Evolutionary conservation across 2,329 filamentous ascomycete species (phyloP).

Genomic region (Lachnellula hyalina): DNA sequence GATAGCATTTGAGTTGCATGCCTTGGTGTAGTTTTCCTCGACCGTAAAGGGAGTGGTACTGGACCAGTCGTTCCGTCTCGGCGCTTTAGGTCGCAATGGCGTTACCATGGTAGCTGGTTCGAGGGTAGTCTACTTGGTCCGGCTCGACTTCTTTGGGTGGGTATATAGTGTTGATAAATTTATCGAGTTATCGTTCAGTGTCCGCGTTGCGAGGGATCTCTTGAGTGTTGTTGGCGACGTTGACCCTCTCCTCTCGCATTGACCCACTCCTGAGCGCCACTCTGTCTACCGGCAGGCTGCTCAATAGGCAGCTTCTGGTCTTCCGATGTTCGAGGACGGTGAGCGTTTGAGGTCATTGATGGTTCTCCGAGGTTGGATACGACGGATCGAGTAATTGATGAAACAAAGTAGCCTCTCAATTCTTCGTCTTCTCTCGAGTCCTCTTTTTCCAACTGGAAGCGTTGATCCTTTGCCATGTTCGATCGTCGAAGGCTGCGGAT

Average conservation of each 20-base stretch:
- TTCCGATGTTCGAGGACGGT: conserved; percentile 32
- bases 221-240: conserved; percentile 33
- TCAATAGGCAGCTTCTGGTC: conserved; percentile 59
- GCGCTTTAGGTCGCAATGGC: conserved; percentile 3
- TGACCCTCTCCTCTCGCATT: conserved; percentile 41
- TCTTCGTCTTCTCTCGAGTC: conserved; percentile 72
- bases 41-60: neutral
- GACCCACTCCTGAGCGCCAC: conserved; percentile 46
- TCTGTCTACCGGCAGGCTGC: conserved; percentile 46
- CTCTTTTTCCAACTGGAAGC: conserved; percentile 75
- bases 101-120: conserved; percentile 6
- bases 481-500: conserved; percentile 78
- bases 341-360: conserved; percentile 5
- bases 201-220: conserved; percentile 40
- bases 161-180: neutral
- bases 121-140: neutral
- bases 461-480: conserved; percentile 81
- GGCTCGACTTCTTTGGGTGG: neutral
- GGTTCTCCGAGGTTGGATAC: conserved; percentile 22
- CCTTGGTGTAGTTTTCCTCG: neutral
- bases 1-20: neutral
- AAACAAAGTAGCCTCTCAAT: conserved; percentile 67
- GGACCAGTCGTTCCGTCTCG: neutral
- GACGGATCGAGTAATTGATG: conserved; percentile 67
- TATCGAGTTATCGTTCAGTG: conserved; percentile 18